A percentile compares a stretch with the other conserved stretches of the same genome.
Conservation (phyloP, 1,139 yeast species). For the Sporopachydermia cereana region DNA sequence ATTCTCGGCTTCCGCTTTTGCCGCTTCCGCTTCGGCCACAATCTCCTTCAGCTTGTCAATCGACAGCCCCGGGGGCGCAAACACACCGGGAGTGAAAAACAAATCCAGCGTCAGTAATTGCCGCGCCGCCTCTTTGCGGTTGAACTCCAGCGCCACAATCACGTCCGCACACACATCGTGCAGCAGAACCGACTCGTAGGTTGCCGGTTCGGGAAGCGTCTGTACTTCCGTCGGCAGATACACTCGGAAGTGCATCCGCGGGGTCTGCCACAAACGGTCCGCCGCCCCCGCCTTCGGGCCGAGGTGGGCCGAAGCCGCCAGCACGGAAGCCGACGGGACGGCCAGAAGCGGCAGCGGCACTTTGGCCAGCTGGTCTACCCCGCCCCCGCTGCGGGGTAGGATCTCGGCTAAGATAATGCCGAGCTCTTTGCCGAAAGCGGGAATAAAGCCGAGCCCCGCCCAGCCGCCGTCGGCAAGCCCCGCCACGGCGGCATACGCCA, state of each 20-base stretch:
- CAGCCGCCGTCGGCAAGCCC: background rate
- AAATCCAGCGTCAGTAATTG: constrained; percentile 68
- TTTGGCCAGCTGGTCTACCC: background rate
- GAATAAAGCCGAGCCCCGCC: constrained; percentile 2
- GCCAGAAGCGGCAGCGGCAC: background rate
- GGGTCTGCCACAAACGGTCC: constrained; percentile 40
- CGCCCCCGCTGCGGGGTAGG: background rate
- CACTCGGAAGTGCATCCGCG: constrained; percentile 54
- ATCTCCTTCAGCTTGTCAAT: constrained; percentile 54
- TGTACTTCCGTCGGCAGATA: constrained; percentile 47
- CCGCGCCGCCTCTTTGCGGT: constrained; percentile 76
- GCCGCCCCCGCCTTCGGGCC: constrained; percentile 30
- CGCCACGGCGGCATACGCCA: background rate
- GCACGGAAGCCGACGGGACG: constrained; percentile 33
- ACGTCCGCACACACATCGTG: constrained; percentile 69
- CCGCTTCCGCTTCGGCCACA: constrained; percentile 24
- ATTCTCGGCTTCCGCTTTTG: constrained; percentile 17
- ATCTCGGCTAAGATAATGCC: background rate
- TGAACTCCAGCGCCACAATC: constrained; percentile 73
- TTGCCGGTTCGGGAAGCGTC: constrained; percentile 59
- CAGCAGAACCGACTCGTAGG: constrained; percentile 52
- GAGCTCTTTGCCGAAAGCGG: background rate
- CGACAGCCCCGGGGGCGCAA: constrained; percentile 77
- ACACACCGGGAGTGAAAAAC: constrained; percentile 57
- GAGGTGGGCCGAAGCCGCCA: constrained; percentile 24